Evolutionary conservation across 1,284 basidiomycete species (phyloP).

Genomic region (Entoloma clypeatum): DNA sequence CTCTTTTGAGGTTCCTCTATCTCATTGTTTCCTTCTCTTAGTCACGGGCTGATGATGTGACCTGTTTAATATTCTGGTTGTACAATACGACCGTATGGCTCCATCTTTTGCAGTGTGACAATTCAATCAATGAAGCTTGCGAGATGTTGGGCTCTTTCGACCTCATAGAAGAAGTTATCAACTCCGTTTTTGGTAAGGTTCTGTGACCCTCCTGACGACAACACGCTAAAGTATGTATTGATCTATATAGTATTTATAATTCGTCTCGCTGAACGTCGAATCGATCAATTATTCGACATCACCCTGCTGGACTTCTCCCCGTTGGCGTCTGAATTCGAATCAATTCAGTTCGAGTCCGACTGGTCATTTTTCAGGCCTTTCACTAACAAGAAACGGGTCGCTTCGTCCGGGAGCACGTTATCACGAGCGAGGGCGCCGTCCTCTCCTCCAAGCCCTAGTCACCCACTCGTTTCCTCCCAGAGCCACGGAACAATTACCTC

Average conservation of each 20-base stretch:
- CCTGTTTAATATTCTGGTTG: slow-evolving; percentile 90
- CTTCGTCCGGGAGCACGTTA: slow-evolving; percentile 30
- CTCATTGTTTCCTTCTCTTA: slow-evolving; percentile 29
- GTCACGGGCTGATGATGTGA: slow-evolving; percentile 81
- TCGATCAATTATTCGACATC: slow-evolving; percentile 83
- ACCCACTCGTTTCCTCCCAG: slow-evolving; percentile 48
- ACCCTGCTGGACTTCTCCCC: slow-evolving; percentile 85
- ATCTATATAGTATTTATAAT: slow-evolving; percentile 82
- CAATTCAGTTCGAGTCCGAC: slow-evolving; percentile 91
- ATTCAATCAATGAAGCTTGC: slow-evolving; percentile 68
- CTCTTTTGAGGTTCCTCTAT: background rate
- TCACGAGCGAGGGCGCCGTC: slow-evolving; percentile 37
- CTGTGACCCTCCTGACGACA: slow-evolving; percentile 7
- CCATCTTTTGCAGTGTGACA: slow-evolving; percentile 86
- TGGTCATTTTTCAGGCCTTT: slow-evolving; percentile 90
- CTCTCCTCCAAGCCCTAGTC: slow-evolving; percentile 43
- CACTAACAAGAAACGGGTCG: slow-evolving; percentile 56
- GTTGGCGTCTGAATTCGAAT: slow-evolving; percentile 73
- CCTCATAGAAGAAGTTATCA: slow-evolving; percentile 83
- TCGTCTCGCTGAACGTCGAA: slow-evolving; percentile 83
- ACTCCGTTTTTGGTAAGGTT: slow-evolving; percentile 83
- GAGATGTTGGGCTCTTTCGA: slow-evolving; percentile 79
- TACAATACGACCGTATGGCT: slow-evolving; percentile 89
- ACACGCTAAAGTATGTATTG: slow-evolving; percentile 12
- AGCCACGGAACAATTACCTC: slow-evolving; percentile 35